These are phyloP conservation scores for Jatropha multifida DNA, from an alignment of 441 rosid species.

Conservation along the genomic window DNA sequence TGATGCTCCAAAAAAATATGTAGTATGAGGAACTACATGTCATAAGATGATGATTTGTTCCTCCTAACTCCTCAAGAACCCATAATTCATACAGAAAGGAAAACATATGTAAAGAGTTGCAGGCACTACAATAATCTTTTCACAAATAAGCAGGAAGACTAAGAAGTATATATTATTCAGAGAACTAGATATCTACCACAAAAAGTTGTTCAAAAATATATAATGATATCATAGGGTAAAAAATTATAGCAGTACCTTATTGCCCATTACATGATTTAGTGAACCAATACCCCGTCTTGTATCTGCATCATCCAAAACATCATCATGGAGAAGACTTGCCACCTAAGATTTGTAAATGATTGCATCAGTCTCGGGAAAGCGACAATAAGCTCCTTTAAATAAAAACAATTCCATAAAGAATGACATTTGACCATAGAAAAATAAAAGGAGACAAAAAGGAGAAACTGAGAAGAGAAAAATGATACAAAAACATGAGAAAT, in stretches of 20 bases:
- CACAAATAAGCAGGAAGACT: not conserved
- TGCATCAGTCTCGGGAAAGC: slow-evolving; percentile 12
- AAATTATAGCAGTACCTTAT: slow-evolving; percentile 58
- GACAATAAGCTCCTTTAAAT: not conserved
- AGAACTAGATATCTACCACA: not conserved
- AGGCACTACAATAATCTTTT: not conserved
- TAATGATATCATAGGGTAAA: no score
- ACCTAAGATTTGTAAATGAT: slow-evolving; percentile 50
- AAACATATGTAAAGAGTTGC: not conserved
- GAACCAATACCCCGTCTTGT: slow-evolving; percentile 95
- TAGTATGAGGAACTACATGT: not conserved
- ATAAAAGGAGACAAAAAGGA: not conserved
- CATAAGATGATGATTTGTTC: not conserved
- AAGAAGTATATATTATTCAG: not conserved
- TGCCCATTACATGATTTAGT: slow-evolving; percentile 85
- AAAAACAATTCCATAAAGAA: not conserved
- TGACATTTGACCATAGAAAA: not conserved
- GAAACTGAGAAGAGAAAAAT: not conserved
- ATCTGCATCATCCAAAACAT: slow-evolving; percentile 95
- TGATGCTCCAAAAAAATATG: not conserved
- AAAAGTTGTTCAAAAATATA: not conserved
- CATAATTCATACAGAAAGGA: not conserved
- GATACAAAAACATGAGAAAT: slow-evolving; percentile 27
- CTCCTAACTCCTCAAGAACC: not conserved
- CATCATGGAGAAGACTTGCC: slow-evolving; percentile 97